Evolutionary conservation across 805 yeast species (phyloP), one percentile per base, ranked within the genome.

Genomic region (Scheffersomyces amazonensis): DNA sequence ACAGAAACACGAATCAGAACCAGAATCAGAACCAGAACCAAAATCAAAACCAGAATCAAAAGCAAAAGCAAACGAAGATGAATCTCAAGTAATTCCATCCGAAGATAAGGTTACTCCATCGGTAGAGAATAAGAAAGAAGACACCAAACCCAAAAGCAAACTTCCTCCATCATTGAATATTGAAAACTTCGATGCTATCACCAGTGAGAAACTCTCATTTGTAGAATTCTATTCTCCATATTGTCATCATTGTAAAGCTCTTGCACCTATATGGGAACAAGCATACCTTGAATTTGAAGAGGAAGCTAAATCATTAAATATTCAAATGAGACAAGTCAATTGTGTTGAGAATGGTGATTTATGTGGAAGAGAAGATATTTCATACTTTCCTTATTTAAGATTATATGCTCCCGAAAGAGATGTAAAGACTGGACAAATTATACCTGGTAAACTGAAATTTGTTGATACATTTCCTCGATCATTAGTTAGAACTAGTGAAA

Each of bases 211-310:
- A 2, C 62, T 81, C 16, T 83, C 89, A 52, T 72, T 91, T 53
- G 81, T 91, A 23, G 96, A 91, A 62, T 90, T 88, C 62, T 93
- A 64, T 56, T 87, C 96, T 22, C 99, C 99, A 0, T 82, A 82
- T 52, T 93, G 99, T 58, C 58, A 66, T 6, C 98, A 91, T 61
- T 93, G 99, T 64, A 74, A 66, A 44, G 69, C 64, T 6, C 64
- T 93, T 37, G 93, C 87, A 2, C 98, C 99, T 1, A 71, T 65
- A 6, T 93, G 98, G 97, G 75, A 79, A 41, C 68, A 73, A 39
- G 75, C 91, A 0, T 86, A 78, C 63, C 50, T 66, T 17, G 56
- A 60, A 3, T 74, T 77, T 49, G 58, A 70, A 25, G 56, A 60
- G 8, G 80, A 76, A 27, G 71, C 73, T 32, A 54, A 64, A 13